A percentile compares a stretch with the other conserved stretches of the same genome.
These are phyloP conservation scores for Aphelidium insulamus DNA, from an alignment of 371 early-diverging fungal species.

Conservation along the genomic window DNA sequence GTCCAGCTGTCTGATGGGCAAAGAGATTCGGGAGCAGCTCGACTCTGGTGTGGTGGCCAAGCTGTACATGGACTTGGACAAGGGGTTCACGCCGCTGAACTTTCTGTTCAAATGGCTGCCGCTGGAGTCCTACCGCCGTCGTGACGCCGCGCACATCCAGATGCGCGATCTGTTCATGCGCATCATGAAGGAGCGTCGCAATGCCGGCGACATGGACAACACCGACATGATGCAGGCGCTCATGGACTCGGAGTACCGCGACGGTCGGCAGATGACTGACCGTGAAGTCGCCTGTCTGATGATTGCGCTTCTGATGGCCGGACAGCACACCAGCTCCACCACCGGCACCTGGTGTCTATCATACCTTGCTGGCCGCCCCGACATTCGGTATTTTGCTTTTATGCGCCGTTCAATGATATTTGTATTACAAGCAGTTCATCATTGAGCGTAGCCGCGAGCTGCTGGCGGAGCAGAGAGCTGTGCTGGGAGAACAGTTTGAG, in stretches of 20 bases:
- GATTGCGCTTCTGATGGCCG: constrained; percentile 88
- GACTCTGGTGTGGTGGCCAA: constrained; percentile 47
- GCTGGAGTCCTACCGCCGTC: constrained; percentile 47
- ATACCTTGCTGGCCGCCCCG: constrained; percentile 58
- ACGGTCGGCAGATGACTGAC: constrained; percentile 52
- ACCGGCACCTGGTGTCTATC: constrained; percentile 78
- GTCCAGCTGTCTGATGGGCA: constrained; percentile 77
- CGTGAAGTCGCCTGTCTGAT: constrained; percentile 73
- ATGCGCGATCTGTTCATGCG: constrained; percentile 53
- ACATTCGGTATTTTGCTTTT: no score
- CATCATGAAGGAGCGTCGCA: constrained; percentile 61
- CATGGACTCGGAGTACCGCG: constrained; percentile 68
- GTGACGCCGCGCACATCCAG: constrained; percentile 63
- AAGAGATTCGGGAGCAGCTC: constrained; percentile 65
- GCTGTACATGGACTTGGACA: constrained; percentile 82
- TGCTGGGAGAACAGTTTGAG: constrained; percentile 25
- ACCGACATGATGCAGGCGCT: constrained; percentile 59
- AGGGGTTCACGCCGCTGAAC: constrained; percentile 85
- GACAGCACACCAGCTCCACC: constrained; percentile 87
- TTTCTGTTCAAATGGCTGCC: constrained; percentile 69
- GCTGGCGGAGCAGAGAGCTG: constrained; percentile 33
- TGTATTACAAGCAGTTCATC: no score
- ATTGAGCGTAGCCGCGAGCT: constrained; percentile 19
- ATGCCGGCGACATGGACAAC: constrained; percentile 15
- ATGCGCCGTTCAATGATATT: constrained; percentile 2